Conservation (phyloP, 306 rosid genomes). For the Comarum palustre region DNA sequence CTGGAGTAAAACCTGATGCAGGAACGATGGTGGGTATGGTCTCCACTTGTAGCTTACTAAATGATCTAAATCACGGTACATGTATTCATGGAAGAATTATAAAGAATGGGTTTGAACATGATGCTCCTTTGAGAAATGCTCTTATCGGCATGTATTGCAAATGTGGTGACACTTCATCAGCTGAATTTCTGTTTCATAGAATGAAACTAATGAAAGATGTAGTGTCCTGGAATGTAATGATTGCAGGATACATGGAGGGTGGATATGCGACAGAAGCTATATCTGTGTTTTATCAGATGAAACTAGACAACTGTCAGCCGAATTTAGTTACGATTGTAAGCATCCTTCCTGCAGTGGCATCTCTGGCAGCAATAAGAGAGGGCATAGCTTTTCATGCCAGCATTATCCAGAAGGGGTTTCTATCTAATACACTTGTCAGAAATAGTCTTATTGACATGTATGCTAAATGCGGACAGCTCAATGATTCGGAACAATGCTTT, state of each 20-base stretch:
- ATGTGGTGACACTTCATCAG: slow-evolving; percentile 51
- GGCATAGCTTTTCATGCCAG: slow-evolving; percentile 63
- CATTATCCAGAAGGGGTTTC: slow-evolving; percentile 56
- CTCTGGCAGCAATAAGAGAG: slow-evolving; percentile 44
- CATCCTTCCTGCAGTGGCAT: slow-evolving; percentile 58
- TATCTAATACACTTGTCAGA: slow-evolving; percentile 37
- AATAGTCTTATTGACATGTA: slow-evolving; percentile 65
- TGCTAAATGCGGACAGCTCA: slow-evolving; percentile 63
- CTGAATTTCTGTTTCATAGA: slow-evolving; percentile 43
- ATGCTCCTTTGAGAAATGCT: slow-evolving; percentile 44
- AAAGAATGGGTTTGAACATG: slow-evolving; percentile 52
- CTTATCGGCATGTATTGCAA: slow-evolving; percentile 61
- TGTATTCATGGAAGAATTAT: slow-evolving; percentile 50
- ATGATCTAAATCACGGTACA: slow-evolving; percentile 37
- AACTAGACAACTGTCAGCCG: slow-evolving; percentile 43
- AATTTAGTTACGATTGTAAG: slow-evolving; percentile 51
- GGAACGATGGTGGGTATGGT: slow-evolving; percentile 55
- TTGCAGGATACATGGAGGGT: slow-evolving; percentile 50
- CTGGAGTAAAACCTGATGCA: slow-evolving; percentile 48
- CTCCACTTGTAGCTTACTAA: slow-evolving; percentile 38
- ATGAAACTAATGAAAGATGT: slow-evolving; percentile 38
- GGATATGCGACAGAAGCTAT: slow-evolving; percentile 45
- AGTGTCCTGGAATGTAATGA: slow-evolving; percentile 61
- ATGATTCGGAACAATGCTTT: slow-evolving; percentile 57
- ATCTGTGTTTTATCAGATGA: slow-evolving; percentile 46